Evolutionary conservation across 208 protist species (phyloP).

Genomic region (Novymonas esmeraldas): DNA sequence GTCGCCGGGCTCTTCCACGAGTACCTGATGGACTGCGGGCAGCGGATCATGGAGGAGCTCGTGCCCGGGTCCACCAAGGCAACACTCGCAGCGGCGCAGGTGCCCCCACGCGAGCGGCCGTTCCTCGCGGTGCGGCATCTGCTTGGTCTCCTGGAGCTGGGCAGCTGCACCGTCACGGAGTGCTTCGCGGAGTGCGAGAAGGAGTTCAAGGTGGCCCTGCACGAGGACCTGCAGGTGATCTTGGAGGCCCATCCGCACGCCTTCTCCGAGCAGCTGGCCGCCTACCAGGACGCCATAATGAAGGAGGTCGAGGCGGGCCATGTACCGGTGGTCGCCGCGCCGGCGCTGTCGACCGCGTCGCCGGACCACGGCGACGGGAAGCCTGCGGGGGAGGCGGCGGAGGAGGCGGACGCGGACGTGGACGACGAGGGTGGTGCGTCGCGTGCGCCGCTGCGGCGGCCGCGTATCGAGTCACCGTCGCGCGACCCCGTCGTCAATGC

Average conservation of each 20-base stretch:
- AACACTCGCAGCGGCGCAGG: conserved; percentile 15
- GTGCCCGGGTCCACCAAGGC: conserved; percentile 18
- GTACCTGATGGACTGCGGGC: conserved; percentile 63
- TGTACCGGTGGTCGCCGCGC: conserved; percentile 14
- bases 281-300: conserved; percentile 91
- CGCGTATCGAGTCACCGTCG: conserved; percentile 7
- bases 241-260: conserved; percentile 83
- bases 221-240: conserved; percentile 90
- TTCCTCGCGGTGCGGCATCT: conserved; percentile 73
- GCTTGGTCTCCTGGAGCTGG: conserved; percentile 79
- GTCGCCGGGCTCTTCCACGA: conserved; percentile 35
- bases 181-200: conserved; percentile 59
- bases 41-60: conserved; percentile 31
- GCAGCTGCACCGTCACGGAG: conserved; percentile 48
- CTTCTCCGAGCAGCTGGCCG: conserved; percentile 93
- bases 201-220: conserved; percentile 72
- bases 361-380: not conserved
- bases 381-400: not conserved
- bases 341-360: not conserved
- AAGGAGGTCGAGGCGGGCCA: conserved; percentile 44
- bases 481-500: no score
- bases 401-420: not conserved
- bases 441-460: conserved; percentile 11
- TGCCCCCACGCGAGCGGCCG: conserved; percentile 29
- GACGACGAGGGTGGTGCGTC: conserved; percentile 9